Conservation (phyloP, 2,329 filamentous ascomycete genomes). For the Xylaria sp. region DNA sequence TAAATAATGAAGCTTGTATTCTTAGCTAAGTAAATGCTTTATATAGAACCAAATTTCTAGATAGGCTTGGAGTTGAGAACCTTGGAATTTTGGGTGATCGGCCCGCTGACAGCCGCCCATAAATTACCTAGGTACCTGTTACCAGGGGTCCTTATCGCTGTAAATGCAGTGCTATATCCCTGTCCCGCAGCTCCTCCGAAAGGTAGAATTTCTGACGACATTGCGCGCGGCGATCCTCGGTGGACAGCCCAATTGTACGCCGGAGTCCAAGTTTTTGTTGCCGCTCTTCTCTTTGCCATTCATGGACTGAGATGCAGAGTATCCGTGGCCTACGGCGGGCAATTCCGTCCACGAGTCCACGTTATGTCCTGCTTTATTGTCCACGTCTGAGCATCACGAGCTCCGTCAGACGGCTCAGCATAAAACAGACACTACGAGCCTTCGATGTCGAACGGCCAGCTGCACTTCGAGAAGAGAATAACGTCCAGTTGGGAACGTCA, state of each 20-base stretch:
- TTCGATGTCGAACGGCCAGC: neutral
- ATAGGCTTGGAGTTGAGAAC: neutral
- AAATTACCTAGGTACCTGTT: neutral
- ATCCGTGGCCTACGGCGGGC: slow-evolving; percentile 43
- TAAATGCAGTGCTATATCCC: neutral
- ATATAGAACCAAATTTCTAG: slow-evolving; percentile 19
- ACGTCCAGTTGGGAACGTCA: neutral
- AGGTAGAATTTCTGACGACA: slow-evolving; percentile 32
- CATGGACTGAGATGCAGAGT: slow-evolving; percentile 48
- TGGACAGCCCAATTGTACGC: neutral
- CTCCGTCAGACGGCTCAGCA: slow-evolving; percentile 7
- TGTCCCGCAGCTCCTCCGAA: slow-evolving; percentile 6
- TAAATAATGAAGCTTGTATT: slow-evolving; percentile 7
- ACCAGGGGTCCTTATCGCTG: slow-evolving; percentile 26
- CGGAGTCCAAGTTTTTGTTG: slow-evolving; percentile 16
- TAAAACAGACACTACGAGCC: slow-evolving; percentile 4
- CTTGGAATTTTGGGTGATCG: slow-evolving; percentile 24
- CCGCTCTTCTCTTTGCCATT: slow-evolving; percentile 34
- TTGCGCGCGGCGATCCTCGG: slow-evolving; percentile 16
- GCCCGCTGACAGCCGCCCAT: slow-evolving; percentile 22
- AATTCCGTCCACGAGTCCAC: slow-evolving; percentile 39
- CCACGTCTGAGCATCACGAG: slow-evolving; percentile 21
- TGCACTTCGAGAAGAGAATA: neutral
- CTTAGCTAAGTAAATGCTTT: neutral
- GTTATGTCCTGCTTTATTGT: slow-evolving; percentile 6